Percentiles rank a stretch among this genome's conserved stretches.
phyloP scores from a whole-genome alignment of 495 filamentous ascomycete species.

The Margaritispora aquatica region DNA sequence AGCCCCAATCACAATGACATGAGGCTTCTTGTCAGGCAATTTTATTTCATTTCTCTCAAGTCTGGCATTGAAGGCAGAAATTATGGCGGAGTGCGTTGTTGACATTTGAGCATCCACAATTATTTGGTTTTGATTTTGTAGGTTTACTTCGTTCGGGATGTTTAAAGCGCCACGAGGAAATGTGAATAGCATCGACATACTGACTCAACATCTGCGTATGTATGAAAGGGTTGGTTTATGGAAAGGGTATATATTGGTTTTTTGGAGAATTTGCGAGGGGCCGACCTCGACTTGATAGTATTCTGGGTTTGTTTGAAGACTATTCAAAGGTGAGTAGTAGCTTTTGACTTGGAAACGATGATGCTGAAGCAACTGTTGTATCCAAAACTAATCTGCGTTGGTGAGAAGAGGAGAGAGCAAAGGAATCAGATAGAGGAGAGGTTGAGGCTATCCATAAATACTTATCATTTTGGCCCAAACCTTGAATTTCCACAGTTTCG shows the following conservation, averaged over 20 bases:
- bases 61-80: not conserved
- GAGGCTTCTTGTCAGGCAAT: slow-evolving; percentile 3
- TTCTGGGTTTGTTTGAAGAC: not conserved
- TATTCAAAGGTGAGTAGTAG: not conserved
- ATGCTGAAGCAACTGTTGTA: not conserved
- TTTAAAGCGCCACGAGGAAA: slow-evolving; percentile 19
- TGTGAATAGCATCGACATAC: slow-evolving; percentile 21
- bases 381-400: slow-evolving; percentile 11
- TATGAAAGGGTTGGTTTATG: not conserved
- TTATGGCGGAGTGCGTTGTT: not conserved
- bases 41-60: slow-evolving; percentile 5
- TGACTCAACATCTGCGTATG: slow-evolving; percentile 21
- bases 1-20: slow-evolving; percentile 16
- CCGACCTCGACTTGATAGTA: slow-evolving; percentile 2
- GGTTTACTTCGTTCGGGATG: slow-evolving; percentile 14
- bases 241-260: not conserved
- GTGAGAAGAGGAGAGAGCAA: slow-evolving; percentile 1
- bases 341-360: not conserved
- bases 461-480: not conserved
- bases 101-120: slow-evolving; percentile 5
- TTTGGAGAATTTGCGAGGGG: not conserved
- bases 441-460: not conserved
- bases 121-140: slow-evolving; percentile 8
- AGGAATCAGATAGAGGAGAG: not conserved
- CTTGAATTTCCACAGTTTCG: not conserved